Percentiles rank a stretch among this genome's conserved stretches.
Conservation (phyloP, 768 basidiomycete species). For the Suillus occidentalis region DNA sequence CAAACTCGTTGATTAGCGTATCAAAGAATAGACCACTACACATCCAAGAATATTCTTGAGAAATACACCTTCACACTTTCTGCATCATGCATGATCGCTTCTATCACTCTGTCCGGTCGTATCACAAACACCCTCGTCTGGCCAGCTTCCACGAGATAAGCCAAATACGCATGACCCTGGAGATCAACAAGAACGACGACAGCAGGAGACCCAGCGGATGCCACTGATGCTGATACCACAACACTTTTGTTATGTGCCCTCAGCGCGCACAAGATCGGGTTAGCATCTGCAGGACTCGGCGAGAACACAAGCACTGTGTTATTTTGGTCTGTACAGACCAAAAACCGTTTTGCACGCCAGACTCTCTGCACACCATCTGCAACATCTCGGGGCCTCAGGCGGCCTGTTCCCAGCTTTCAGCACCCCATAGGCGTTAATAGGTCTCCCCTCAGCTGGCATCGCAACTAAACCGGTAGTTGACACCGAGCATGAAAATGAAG, state of each 20-base stretch:
- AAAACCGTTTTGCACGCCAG: constrained; percentile 23
- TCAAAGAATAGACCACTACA: background rate
- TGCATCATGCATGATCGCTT: constrained; percentile 25
- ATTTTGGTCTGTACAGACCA: constrained; percentile 25
- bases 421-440: constrained; percentile 9
- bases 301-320: constrained; percentile 12
- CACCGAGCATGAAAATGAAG: constrained; percentile 36
- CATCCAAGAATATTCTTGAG: background rate
- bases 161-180: constrained; percentile 34
- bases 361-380: constrained; percentile 4
- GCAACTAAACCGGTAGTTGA: constrained; percentile 16
- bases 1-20: no score
- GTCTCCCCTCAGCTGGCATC: background rate
- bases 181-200: constrained; percentile 35
- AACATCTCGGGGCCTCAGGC: constrained; percentile 21
- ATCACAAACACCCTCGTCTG: constrained; percentile 31
- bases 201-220: constrained; percentile 10
- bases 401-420: constrained; percentile 14
- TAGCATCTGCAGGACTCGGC: constrained; percentile 8
- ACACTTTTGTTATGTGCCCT: background rate
- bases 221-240: background rate
- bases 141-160: constrained; percentile 33
- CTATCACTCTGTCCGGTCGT: constrained; percentile 22
- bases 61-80: constrained; percentile 14
- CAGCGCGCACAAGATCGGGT: background rate